These are phyloP conservation scores for Didymella lethalis DNA, from an alignment of 2,329 filamentous ascomycete genomes.

Conservation along the genomic window DNA sequence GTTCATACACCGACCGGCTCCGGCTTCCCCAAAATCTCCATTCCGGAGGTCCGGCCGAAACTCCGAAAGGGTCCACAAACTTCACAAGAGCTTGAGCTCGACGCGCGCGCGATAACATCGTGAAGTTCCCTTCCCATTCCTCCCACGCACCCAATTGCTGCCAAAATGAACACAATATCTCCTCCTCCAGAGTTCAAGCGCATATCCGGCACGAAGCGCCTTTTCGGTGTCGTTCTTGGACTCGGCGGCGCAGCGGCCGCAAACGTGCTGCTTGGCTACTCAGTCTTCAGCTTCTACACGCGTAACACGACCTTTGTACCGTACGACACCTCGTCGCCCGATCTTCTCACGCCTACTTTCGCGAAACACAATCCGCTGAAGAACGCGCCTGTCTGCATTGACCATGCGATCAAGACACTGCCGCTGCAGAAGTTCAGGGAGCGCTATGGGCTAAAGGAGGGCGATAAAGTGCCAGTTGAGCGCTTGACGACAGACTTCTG, in stretches of 20 bases:
- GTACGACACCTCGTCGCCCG: conserved; percentile 40
- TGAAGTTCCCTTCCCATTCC: background rate
- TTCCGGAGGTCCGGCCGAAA: conserved; percentile 25
- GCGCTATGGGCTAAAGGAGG: conserved; percentile 27
- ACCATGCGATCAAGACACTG: conserved; percentile 48
- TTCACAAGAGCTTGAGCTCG: background rate
- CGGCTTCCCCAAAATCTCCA: conserved; percentile 24
- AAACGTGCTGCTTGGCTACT: conserved; percentile 46
- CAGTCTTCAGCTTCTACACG: conserved; percentile 46
- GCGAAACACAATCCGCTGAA: conserved; percentile 43
- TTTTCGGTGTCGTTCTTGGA: conserved; percentile 44
- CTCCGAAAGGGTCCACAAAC: conserved; percentile 15
- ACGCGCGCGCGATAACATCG: background rate
- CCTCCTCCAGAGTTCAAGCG: conserved; percentile 42
- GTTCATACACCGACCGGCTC: conserved; percentile 6
- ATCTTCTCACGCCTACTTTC: conserved; percentile 35
- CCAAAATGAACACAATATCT: conserved; percentile 48
- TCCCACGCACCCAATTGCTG: background rate
- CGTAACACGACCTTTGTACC: conserved; percentile 49
- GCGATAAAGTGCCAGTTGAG: conserved; percentile 35
- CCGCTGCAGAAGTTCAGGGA: conserved; percentile 45
- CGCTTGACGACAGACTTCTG: conserved; percentile 50
- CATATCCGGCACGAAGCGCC: conserved; percentile 40
- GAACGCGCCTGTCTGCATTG: conserved; percentile 48
- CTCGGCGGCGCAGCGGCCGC: conserved; percentile 41